These are phyloP conservation scores for Picea glauca DNA, from an alignment of 75 land plant species.

Conservation along the genomic window DNA sequence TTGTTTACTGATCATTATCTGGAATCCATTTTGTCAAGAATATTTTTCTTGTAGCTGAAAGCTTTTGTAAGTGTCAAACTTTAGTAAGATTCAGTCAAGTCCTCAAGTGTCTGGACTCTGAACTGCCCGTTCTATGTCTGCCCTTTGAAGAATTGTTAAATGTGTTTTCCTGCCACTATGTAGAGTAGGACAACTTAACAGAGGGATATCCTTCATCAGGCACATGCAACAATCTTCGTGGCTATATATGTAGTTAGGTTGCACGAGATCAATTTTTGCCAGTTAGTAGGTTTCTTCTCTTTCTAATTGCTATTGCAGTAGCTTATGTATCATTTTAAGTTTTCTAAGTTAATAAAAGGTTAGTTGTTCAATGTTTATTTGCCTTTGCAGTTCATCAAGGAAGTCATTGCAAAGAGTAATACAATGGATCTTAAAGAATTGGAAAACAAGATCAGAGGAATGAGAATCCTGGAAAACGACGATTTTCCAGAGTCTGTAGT, in stretches of 20 bases:
- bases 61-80: too few species aligned
- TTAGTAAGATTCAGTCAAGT: too few species aligned
- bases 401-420: constrained; percentile 41
- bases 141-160: not conserved
- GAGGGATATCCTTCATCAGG: not conserved
- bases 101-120: too few species aligned
- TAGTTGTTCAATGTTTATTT: constrained; percentile 6
- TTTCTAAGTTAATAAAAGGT: not conserved
- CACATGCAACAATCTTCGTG: not conserved
- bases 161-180: not conserved
- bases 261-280: not conserved
- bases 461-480: constrained; percentile 88
- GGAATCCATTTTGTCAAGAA: too few species aligned
- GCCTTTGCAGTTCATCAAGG: constrained; percentile 43
- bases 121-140: too few species aligned
- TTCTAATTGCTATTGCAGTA: not conserved
- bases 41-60: too few species aligned
- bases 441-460: constrained; percentile 57
- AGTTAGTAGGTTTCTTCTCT: not conserved
- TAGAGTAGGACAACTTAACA: not conserved
- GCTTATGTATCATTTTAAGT: not conserved
- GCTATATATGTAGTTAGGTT: not conserved
- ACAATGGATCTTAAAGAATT: constrained; percentile 48
- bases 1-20: too few species aligned
- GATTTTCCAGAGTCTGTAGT: constrained; percentile 53